Conservation (phyloP, 306 rosid genomes). For the Luffa acutangula region DNA sequence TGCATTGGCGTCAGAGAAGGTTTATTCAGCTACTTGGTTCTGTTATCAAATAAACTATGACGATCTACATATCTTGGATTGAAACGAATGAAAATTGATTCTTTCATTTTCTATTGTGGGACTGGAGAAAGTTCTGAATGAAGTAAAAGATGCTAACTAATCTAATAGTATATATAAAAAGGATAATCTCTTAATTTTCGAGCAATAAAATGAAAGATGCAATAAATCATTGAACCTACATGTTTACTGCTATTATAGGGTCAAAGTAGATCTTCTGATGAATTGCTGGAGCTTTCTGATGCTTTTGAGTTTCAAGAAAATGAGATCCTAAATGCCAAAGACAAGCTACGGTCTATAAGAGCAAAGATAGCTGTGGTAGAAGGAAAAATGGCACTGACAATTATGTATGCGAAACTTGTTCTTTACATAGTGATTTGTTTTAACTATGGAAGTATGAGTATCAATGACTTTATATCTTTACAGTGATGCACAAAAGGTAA, state of each 20-base stretch:
- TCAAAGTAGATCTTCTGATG: constrained; percentile 40
- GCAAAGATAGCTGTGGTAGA: constrained; percentile 76
- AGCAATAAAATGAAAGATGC: neutral
- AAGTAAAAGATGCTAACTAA: neutral
- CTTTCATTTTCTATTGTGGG: neutral
- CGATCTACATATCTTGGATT: neutral
- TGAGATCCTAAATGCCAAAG: constrained; percentile 58
- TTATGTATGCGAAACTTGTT: constrained; percentile 36
- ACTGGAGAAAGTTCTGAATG: neutral
- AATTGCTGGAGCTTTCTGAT: constrained; percentile 43
- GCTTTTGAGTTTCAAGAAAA: constrained; percentile 78
- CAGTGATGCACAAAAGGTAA: constrained; percentile 53
- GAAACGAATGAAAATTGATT: neutral
- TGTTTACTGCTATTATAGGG: constrained; percentile 28
- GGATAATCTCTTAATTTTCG: neutral
- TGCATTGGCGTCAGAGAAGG: constrained; percentile 23
- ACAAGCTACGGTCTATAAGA: constrained; percentile 52
- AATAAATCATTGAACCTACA: neutral
- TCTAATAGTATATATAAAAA: neutral
- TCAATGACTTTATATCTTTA: neutral
- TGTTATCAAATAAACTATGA: neutral
- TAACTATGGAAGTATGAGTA: neutral
- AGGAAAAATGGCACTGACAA: constrained; percentile 74
- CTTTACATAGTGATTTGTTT: constrained; percentile 12
- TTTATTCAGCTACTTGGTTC: constrained; percentile 8